A percentile compares a stretch with the other conserved stretches of the same genome.
These are phyloP conservation scores for Stereum hirsutum DNA, from an alignment of 1,284 basidiomycete genomes.

Conservation along the genomic window DNA sequence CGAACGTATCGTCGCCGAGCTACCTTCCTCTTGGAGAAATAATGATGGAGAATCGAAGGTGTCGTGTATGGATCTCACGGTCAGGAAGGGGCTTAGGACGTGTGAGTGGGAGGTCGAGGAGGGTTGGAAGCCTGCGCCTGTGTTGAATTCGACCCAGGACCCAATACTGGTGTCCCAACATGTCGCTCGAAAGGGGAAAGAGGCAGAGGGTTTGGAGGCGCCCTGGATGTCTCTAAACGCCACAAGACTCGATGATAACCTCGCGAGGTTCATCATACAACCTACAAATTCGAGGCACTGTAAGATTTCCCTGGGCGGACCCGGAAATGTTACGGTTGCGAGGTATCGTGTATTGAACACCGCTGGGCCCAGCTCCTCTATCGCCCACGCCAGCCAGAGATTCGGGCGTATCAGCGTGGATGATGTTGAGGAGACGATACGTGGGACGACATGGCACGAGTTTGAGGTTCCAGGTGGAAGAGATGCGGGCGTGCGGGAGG, in stretches of 20 bases:
- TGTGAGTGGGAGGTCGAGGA: slow-evolving; percentile 28
- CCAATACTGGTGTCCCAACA: neutral
- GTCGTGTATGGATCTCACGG: slow-evolving; percentile 10
- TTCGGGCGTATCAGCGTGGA: neutral
- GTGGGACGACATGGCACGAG: slow-evolving; percentile 29
- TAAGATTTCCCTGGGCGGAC: slow-evolving; percentile 47
- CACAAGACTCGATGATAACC: slow-evolving; percentile 25
- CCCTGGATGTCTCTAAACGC: slow-evolving; percentile 21
- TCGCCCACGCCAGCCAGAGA: no score
- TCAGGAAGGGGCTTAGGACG: slow-evolving; percentile 16
- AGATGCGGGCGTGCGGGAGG: slow-evolving; percentile 28
- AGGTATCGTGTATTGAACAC: slow-evolving; percentile 25
- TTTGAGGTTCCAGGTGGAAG: slow-evolving; percentile 33
- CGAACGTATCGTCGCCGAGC: slow-evolving; percentile 31
- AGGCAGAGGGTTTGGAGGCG: neutral
- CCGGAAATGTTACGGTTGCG: slow-evolving; percentile 28
- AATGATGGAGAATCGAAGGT: slow-evolving; percentile 9
- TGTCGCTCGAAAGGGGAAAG: neutral
- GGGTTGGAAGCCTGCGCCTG: slow-evolving; percentile 20
- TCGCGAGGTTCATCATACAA: slow-evolving; percentile 35
- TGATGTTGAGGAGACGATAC: slow-evolving; percentile 17
- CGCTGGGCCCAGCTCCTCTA: neutral
- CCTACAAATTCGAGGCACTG: slow-evolving; percentile 59
- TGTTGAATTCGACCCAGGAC: neutral
- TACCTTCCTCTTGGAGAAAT: slow-evolving; percentile 43